Evolutionary conservation across 164 flowering plant genomes (phyloP).

Genomic region (Warburgia ugandensis): DNA sequence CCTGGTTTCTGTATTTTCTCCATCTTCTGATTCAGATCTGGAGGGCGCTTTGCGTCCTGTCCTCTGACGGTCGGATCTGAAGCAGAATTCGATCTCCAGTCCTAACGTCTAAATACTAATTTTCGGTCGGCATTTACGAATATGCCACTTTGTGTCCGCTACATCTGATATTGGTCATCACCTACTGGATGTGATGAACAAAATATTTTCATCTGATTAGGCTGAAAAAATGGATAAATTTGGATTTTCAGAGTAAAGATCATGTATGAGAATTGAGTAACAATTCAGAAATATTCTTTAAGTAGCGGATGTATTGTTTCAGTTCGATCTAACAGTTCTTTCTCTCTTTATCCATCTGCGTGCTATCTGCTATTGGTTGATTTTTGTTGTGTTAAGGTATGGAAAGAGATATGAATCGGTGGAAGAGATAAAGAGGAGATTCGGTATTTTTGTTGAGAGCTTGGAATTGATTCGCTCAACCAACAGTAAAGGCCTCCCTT

Average conservation of each 20-base stretch:
- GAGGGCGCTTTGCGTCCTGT: no score
- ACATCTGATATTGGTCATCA: no score
- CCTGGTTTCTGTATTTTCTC: not conserved
- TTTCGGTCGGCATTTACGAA: no score
- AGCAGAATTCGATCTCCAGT: not conserved
- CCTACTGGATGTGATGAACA: no score
- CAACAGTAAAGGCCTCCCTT: constrained; percentile 55
- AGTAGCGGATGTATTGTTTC: no score
- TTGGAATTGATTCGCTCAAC: constrained; percentile 59
- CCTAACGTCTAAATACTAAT: not conserved
- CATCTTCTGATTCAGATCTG: not conserved
- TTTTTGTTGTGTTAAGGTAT: constrained; percentile 27
- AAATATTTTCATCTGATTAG: no score
- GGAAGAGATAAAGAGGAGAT: constrained; percentile 64
- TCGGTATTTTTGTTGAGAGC: constrained; percentile 57
- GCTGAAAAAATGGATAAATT: no score
- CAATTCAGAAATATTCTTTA: no score
- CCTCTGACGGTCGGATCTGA: not conserved
- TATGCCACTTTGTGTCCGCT: no score
- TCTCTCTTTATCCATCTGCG: not conserved
- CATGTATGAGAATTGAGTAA: no score
- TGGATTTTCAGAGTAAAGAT: no score
- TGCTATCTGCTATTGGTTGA: not conserved
- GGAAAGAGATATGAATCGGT: constrained; percentile 64
- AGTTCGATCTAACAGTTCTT: not conserved